Evolutionary conservation across 1,139 yeast genomes (phyloP).

Genomic region (Lodderomyces metapsilosis): DNA sequence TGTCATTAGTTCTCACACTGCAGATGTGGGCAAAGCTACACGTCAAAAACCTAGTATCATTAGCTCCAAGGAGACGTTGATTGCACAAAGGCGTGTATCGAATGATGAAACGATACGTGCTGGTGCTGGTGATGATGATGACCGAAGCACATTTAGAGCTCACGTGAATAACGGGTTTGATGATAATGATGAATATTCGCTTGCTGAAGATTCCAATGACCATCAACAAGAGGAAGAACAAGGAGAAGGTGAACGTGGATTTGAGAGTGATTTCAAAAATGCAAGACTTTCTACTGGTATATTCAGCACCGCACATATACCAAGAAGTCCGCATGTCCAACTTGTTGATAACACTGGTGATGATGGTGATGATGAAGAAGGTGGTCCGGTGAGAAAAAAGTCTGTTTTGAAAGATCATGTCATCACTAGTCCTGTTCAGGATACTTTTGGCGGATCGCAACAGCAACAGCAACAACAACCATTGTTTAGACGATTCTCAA

Average conservation of each 20-base stretch:
- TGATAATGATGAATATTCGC: constrained; percentile 9
- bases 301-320: constrained; percentile 21
- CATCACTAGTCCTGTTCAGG: constrained; percentile 42
- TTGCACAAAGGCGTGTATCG: constrained; percentile 8
- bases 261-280: constrained; percentile 13
- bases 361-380: constrained; percentile 2
- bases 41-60: constrained; percentile 26
- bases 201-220: constrained; percentile 6
- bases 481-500: constrained; percentile 30
- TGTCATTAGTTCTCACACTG: constrained; percentile 31
- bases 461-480: constrained; percentile 15
- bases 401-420: constrained; percentile 8
- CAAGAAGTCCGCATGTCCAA: constrained; percentile 12
- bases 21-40: constrained; percentile 29
- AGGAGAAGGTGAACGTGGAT: constrained; percentile 9
- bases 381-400: constrained; percentile 3
- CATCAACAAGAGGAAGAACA: constrained; percentile 7
- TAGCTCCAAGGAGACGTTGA: constrained; percentile 30
- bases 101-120: constrained; percentile 7
- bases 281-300: constrained; percentile 29
- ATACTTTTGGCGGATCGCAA: constrained; percentile 26
- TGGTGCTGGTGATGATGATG: constrained; percentile 4
- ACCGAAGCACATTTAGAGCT: constrained; percentile 7
- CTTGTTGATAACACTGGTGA: constrained; percentile 11
- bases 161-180: constrained; percentile 13